These are phyloP conservation scores for Pichia exigua DNA, from an alignment of 805 yeast genomes.

Conservation along the genomic window DNA sequence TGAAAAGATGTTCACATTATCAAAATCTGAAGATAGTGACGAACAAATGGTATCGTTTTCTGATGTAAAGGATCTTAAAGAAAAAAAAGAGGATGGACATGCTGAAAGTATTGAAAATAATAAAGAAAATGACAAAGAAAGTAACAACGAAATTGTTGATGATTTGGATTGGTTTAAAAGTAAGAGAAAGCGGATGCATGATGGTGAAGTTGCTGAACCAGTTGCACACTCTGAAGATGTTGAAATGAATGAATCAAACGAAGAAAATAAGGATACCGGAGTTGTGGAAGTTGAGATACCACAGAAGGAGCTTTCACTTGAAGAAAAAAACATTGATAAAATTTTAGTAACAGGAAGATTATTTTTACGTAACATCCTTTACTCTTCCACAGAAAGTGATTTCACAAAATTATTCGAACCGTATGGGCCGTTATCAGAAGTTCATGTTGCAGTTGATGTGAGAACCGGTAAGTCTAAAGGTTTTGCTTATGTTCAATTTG, in stretches of 20 bases:
- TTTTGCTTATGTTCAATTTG: conserved; percentile 75
- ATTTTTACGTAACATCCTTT: conserved; percentile 79
- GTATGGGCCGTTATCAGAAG: conserved; percentile 77
- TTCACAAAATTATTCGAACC: conserved; percentile 53
- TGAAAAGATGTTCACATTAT: conserved; percentile 33
- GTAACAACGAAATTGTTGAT: conserved; percentile 32
- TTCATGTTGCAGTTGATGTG: conserved; percentile 86
- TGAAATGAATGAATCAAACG: conserved; percentile 3
- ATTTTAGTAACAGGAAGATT: conserved; percentile 70
- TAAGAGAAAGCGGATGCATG: conserved; percentile 65
- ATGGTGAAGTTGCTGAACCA: conserved; percentile 27
- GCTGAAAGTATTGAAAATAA: conserved; percentile 3
- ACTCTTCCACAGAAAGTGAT: conserved; percentile 73
- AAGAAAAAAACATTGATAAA: conserved; percentile 41
- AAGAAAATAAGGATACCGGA: not conserved
- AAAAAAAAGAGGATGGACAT: not conserved
- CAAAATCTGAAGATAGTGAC: conserved; percentile 45
- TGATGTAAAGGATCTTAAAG: not conserved
- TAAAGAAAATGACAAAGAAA: conserved; percentile 14
- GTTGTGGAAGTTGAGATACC: conserved; percentile 2
- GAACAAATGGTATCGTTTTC: conserved; percentile 37
- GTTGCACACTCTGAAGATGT: not conserved
- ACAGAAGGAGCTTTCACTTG: conserved; percentile 26
- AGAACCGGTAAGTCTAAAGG: conserved; percentile 90
- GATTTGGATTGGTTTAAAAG: conserved; percentile 85